These are phyloP conservation scores for Neofusicoccum laricinum DNA, from an alignment of 2,329 filamentous ascomycete species.

Conservation along the genomic window DNA sequence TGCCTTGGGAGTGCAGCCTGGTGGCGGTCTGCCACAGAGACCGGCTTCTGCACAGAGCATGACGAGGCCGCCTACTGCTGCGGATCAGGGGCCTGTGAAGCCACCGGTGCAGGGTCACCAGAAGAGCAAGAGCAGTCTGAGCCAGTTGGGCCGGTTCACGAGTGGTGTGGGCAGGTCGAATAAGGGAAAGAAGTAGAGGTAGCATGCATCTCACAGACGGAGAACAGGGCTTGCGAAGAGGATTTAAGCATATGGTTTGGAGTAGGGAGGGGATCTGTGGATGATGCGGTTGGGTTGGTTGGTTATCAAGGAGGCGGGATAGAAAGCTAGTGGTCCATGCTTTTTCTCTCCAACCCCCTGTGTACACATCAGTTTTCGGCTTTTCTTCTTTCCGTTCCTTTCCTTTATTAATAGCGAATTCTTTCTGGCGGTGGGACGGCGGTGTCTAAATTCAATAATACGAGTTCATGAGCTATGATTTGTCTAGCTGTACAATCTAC, in stretches of 20 bases:
- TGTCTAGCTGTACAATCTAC: neutral
- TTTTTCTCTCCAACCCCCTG: neutral
- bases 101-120: conserved; percentile 27
- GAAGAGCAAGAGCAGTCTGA: conserved; percentile 40
- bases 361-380: neutral
- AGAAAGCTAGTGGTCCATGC: neutral
- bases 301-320: neutral
- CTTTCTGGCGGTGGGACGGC: neutral
- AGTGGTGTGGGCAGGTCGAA: neutral
- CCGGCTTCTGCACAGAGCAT: conserved; percentile 10
- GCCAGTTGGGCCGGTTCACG: conserved; percentile 42
- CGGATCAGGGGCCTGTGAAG: conserved; percentile 20
- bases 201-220: no score
- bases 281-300: neutral
- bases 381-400: neutral
- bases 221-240: no score
- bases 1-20: neutral
- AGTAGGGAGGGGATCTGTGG: neutral
- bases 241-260: neutral
- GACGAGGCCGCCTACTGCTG: conserved; percentile 24
- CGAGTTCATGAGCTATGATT: neutral
- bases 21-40: conserved; percentile 16
- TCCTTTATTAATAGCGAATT: neutral
- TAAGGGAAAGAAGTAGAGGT: conserved; percentile 30
- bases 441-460: neutral